phyloP scores from a whole-genome alignment of 2,329 filamentous ascomycete genomes.

The Colletotrichum orbiculare region DNA sequence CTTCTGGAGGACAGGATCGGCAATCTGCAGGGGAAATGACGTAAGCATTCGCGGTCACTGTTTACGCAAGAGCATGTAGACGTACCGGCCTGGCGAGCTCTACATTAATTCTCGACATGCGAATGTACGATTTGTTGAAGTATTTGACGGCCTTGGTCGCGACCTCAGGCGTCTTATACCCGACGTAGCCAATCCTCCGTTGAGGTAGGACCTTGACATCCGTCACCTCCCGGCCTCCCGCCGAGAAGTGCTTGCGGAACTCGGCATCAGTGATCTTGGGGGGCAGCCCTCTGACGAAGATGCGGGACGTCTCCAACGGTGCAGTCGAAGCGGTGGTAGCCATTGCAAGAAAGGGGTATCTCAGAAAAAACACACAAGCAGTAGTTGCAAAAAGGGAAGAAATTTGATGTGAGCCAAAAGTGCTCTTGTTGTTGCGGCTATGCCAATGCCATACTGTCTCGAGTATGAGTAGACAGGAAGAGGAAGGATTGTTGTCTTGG shows the following conservation, averaged over 20 bases:
- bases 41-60: conserved; percentile 16
- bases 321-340: conserved; percentile 35
- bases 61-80: conserved; percentile 3
- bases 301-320: conserved; percentile 70
- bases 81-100: conserved; percentile 79
- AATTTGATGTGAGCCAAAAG: conserved; percentile 24
- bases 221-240: conserved; percentile 78
- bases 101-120: conserved; percentile 93
- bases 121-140: conserved; percentile 95
- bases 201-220: conserved; percentile 92
- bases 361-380: conserved; percentile 27
- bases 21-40: conserved; percentile 43
- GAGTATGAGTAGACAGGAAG: conserved; percentile 36
- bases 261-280: conserved; percentile 86
- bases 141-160: conserved; percentile 89
- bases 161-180: conserved; percentile 85
- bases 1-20: conserved; percentile 54
- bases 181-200: conserved; percentile 93
- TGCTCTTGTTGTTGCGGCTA: conserved; percentile 28
- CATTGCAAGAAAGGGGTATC: conserved; percentile 40
- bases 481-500: conserved; percentile 4
- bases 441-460: conserved; percentile 29
- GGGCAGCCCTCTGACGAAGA: conserved; percentile 86
- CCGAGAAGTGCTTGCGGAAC: conserved; percentile 88
- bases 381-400: conserved; percentile 13